Percentiles rank a stretch among this genome's conserved stretches.
phyloP scores from a whole-genome alignment of 1,284 basidiomycete species.

The Rugosomyces carneus region DNA sequence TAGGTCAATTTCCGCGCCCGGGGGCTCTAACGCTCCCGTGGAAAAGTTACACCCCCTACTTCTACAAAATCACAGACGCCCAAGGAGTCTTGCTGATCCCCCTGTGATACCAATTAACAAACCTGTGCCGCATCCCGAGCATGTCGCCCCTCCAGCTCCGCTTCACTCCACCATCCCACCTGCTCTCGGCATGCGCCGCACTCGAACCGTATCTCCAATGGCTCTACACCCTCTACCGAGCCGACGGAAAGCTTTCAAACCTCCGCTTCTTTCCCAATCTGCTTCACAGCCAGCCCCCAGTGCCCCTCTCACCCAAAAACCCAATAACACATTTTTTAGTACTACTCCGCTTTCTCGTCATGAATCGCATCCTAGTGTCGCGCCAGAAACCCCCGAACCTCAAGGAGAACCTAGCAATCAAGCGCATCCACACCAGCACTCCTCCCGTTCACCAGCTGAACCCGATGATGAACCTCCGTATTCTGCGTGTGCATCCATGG shows the following conservation, averaged over 20 bases:
- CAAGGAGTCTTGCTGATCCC: background rate
- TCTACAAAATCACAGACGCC: conserved; percentile 5
- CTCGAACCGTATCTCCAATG: conserved; percentile 12
- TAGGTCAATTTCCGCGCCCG: background rate
- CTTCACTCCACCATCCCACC: conserved; percentile 19
- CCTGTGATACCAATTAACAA: background rate
- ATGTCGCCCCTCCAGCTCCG: conserved; percentile 2
- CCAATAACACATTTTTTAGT: background rate
- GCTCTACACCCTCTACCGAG: conserved; percentile 15
- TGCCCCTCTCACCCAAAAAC: background rate
- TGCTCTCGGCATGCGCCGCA: conserved; percentile 27
- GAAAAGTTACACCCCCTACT: conserved; percentile 16
- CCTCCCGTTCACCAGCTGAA: background rate
- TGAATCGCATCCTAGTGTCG: background rate
- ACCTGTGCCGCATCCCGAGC: background rate
- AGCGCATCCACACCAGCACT: background rate
- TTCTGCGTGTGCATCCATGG: conserved; percentile 2
- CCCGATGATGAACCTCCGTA: background rate
- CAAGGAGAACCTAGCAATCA: background rate
- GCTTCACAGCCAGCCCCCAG: conserved; percentile 6
- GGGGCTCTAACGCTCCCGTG: background rate
- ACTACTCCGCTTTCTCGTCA: background rate
- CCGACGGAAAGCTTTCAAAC: conserved; percentile 25
- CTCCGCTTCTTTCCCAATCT: conserved; percentile 21
- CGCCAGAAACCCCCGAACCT: background rate